Evolutionary conservation across 2,329 filamentous ascomycete genomes (phyloP).

Genomic region (Talaromyces albobiverticillius): DNA sequence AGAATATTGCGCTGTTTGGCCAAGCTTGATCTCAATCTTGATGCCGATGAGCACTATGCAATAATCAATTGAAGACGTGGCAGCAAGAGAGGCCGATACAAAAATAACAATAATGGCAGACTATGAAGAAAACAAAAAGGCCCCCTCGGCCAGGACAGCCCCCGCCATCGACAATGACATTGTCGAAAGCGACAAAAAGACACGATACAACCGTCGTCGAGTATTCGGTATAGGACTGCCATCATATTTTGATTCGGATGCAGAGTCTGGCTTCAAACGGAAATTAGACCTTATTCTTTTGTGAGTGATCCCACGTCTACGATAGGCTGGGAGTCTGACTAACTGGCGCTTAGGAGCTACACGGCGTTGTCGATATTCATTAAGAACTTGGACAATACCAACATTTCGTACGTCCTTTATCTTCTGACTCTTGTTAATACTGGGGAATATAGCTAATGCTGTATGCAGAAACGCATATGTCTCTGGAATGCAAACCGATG

Average conservation of each 20-base stretch:
- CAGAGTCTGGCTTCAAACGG: not conserved
- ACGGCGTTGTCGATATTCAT: constrained; percentile 2
- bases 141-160: not conserved
- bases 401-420: constrained; percentile 2
- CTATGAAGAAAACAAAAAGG: not conserved
- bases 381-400: constrained; percentile 8
- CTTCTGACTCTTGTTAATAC: not conserved
- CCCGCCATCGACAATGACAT: not conserved
- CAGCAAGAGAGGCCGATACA: not conserved
- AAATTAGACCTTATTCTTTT: constrained; percentile 2
- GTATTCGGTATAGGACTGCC: not conserved
- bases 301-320: not conserved
- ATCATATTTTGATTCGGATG: not conserved
- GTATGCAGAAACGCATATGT: constrained; percentile 4
- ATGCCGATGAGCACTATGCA: no score
- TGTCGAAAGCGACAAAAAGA: not conserved
- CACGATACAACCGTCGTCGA: not conserved
- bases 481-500: constrained; percentile 5
- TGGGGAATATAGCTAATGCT: not conserved
- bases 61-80: no score
- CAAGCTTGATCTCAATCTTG: no score
- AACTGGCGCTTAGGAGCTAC: not conserved
- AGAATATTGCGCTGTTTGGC: not conserved
- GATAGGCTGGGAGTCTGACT: not conserved
- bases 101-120: not conserved